phyloP scores from a whole-genome alignment of 805 yeast species.

The Yamadazyma ubonensis region DNA sequence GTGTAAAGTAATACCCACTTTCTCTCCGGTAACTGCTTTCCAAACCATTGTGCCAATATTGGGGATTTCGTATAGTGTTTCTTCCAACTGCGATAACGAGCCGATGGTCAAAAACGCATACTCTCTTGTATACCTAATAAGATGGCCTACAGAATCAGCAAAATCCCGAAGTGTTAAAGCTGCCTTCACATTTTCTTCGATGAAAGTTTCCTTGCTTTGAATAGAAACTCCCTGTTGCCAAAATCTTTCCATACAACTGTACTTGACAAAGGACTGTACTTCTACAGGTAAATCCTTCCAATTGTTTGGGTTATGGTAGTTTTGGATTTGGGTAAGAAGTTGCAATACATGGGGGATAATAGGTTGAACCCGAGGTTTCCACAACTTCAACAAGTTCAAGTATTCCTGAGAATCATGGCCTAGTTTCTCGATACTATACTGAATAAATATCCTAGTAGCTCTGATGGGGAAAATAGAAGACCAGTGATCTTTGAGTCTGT shows the following conservation, averaged over 20 bases:
- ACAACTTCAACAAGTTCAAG: conserved; percentile 63
- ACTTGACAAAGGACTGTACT: conserved; percentile 88
- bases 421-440: conserved; percentile 90
- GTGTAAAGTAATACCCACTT: conserved; percentile 86
- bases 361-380: conserved; percentile 93
- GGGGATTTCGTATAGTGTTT: conserved; percentile 83
- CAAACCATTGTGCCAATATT: conserved; percentile 72
- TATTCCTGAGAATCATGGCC: conserved; percentile 77
- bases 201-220: conserved; percentile 89
- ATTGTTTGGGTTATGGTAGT: conserved; percentile 89
- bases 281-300: conserved; percentile 87
- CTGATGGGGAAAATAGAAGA: conserved; percentile 91
- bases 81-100: conserved; percentile 86
- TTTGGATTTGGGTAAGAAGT: conserved; percentile 84
- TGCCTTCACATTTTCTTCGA: conserved; percentile 92
- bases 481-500: conserved; percentile 86
- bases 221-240: conserved; percentile 99
- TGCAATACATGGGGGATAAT: conserved; percentile 89
- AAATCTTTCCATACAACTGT: conserved; percentile 87
- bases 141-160: conserved; percentile 97
- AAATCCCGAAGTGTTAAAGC: conserved; percentile 92
- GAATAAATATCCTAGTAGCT: conserved; percentile 91
- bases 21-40: conserved; percentile 83
- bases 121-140: conserved; percentile 91
- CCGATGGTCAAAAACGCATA: conserved; percentile 90